Evolutionary conservation across 192 early-diverging fungal genomes (phyloP).

Genomic region (Backusella australiensis): DNA sequence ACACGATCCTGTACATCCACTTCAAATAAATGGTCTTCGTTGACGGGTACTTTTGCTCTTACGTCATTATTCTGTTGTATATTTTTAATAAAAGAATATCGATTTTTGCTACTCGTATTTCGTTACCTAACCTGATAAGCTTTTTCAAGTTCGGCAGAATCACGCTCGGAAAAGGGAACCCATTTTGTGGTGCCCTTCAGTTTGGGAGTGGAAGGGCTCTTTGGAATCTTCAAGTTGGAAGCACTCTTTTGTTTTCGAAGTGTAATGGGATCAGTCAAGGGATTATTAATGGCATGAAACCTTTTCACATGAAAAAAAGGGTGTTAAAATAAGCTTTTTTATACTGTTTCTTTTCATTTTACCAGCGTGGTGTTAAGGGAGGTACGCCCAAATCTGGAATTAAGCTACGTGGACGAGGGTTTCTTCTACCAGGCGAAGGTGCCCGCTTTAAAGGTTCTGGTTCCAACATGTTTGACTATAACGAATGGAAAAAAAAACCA

Average conservation of each 20-base stretch:
- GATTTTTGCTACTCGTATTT: neutral
- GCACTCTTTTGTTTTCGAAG: slow-evolving; percentile 17
- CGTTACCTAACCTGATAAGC: slow-evolving; percentile 38
- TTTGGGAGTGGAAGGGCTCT: slow-evolving; percentile 37
- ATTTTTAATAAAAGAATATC: neutral
- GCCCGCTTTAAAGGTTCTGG: neutral
- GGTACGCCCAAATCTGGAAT: slow-evolving; percentile 29
- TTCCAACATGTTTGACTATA: neutral
- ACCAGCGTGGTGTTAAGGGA: slow-evolving; percentile 24
- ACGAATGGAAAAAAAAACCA: neutral
- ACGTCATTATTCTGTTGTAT: slow-evolving; percentile 27
- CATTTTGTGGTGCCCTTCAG: slow-evolving; percentile 43
- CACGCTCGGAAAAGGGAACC: slow-evolving; percentile 55
- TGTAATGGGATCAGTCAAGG: slow-evolving; percentile 20
- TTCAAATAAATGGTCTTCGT: slow-evolving; percentile 81
- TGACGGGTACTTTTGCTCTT: slow-evolving; percentile 56
- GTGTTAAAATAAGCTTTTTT: neutral
- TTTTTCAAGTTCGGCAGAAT: slow-evolving; percentile 54
- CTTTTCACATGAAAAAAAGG: neutral
- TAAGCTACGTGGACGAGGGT: slow-evolving; percentile 18
- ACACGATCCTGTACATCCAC: slow-evolving; percentile 69
- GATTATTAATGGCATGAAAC: slow-evolving; percentile 53
- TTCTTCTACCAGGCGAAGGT: slow-evolving; percentile 6
- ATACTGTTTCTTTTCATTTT: neutral
- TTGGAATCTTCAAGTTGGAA: slow-evolving; percentile 25